Evolutionary conservation across 768 basidiomycete genomes (phyloP).

Genomic region (Xerocomellus amylosporus): DNA sequence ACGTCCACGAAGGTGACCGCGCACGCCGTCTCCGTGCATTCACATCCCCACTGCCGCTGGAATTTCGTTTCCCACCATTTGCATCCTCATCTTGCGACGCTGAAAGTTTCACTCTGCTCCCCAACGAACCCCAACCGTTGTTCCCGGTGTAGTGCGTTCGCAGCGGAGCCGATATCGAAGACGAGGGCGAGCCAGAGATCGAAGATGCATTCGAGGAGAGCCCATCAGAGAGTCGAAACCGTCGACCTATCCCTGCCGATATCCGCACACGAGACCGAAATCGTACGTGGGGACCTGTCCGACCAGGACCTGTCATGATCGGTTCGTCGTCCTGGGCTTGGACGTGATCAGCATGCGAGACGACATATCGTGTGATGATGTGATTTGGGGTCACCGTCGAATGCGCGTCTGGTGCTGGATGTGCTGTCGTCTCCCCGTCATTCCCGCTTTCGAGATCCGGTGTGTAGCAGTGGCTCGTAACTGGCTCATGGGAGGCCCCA

Average conservation of each 20-base stretch:
- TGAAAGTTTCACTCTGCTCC: constrained; percentile 47
- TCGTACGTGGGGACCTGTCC: constrained; percentile 42
- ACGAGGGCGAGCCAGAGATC: constrained; percentile 63
- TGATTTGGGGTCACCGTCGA: not conserved
- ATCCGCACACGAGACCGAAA: constrained; percentile 79
- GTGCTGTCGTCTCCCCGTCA: constrained; percentile 1
- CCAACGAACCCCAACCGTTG: constrained; percentile 61
- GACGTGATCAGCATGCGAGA: constrained; percentile 3
- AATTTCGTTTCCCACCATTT: not conserved
- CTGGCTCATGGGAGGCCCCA: not conserved
- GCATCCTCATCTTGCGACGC: constrained; percentile 11
- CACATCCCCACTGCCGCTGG: not conserved
- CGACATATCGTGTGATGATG: not conserved
- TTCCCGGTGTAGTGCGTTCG: constrained; percentile 53
- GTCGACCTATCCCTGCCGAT: constrained; percentile 60
- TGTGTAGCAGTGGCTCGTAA: not conserved
- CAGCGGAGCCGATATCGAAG: constrained; percentile 79
- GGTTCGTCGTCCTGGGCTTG: constrained; percentile 20
- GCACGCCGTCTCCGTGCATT: not conserved
- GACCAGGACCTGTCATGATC: constrained; percentile 7
- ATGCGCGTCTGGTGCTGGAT: not conserved
- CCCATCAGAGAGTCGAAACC: constrained; percentile 34
- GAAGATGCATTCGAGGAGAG: constrained; percentile 36
- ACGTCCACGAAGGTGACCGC: constrained; percentile 3
- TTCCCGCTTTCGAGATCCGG: constrained; percentile 16